Base-by-base conservation (phyloP, 257 asterid species). In the Solanum appendiculatum region DNA sequence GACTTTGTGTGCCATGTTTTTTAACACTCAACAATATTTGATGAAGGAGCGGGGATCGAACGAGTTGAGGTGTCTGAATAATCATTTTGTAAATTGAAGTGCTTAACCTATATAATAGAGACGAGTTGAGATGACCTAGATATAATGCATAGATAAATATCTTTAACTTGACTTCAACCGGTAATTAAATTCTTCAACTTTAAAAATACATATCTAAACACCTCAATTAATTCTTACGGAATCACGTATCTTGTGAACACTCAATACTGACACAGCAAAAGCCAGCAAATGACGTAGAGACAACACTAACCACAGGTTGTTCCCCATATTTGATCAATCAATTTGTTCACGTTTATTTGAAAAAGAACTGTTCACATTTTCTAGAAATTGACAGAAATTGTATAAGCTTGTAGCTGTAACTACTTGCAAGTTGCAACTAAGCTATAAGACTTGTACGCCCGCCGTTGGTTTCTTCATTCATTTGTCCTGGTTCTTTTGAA, bases 171-270 rank as follows among this genome's bases (percentile, higher is more conserved):
- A 0, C 0, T 0, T 18, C 6, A 54, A 54, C 10, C 6, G 0
- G 6, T 9, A 54, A 6, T 18, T 18, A 9, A 54, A 18, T 0
- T 4, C n/a, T 54, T 1, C 4, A 54, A 54, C 10, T 18, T 54
- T 18, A 0, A 6, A 18, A 54, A 2, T 54, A 7, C n/a, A 18
- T 3, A 54, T 54, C 0, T 7, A 54, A 1, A 18, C 4, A 18
- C 3, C 4, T 3, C 4, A 54, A 54, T n/a, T 18, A 6, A 54
- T 16, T 54, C 11, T 0, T 10, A 0, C 11, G 0, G 0, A n/a
- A n/a, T n/a, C n/a, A n/a, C n/a, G n/a, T 6, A 18, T 54, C 4
- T 18, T 10, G 4, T 54, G n/a, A 9, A 51, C 58, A 51, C 23
- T 51, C 8, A 51, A 51, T 16, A 51, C 0, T 0, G 23, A 51